A percentile compares a stretch with the other conserved stretches of the same genome.
phyloP scores from a whole-genome alignment of 169 alveolate species.

The Plasmodium billcollinsi region DNA sequence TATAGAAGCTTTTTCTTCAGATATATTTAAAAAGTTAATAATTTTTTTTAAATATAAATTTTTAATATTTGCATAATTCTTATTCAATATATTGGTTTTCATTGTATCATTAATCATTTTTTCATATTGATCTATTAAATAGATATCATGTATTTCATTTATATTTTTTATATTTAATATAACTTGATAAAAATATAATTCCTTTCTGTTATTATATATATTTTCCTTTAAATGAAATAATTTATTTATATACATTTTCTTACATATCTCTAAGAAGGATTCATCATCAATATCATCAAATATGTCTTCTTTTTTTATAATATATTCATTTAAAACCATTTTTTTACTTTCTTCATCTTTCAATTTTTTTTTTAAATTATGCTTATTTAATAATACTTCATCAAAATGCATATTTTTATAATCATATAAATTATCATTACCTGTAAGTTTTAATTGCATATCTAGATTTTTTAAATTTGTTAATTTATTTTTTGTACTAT shows the following conservation, averaged over 20 bases:
- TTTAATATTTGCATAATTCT: conserved; percentile 61
- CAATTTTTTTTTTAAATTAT: conserved; percentile 1
- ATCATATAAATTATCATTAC: conserved; percentile 40
- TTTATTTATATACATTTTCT: conserved; percentile 73
- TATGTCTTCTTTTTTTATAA: conserved; percentile 41
- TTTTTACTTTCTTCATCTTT: conserved; percentile 5
- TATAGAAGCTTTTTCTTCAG: conserved; percentile 40
- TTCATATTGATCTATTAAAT: conserved; percentile 63
- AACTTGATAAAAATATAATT: conserved; percentile 56
- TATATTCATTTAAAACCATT: not conserved
- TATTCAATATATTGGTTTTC: conserved; percentile 59
- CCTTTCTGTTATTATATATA: conserved; percentile 47
- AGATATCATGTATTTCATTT: conserved; percentile 43
- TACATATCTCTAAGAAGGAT: conserved; percentile 46
- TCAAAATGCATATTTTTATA: conserved; percentile 38
- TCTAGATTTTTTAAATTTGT: conserved; percentile 12
- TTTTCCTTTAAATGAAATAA: conserved; percentile 36
- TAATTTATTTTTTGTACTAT: conserved; percentile 28
- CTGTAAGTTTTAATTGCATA: conserved; percentile 16
- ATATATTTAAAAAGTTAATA: conserved; percentile 61
- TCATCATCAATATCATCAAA: conserved; percentile 63
- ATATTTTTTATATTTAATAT: conserved; percentile 52
- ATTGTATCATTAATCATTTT: conserved; percentile 63
- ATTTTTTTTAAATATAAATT: conserved; percentile 73
- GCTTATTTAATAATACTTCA: conserved; percentile 10